Base-by-base conservation (phyloP, 257 asterid genomes). In the Paraleonurus japonicus region DNA sequence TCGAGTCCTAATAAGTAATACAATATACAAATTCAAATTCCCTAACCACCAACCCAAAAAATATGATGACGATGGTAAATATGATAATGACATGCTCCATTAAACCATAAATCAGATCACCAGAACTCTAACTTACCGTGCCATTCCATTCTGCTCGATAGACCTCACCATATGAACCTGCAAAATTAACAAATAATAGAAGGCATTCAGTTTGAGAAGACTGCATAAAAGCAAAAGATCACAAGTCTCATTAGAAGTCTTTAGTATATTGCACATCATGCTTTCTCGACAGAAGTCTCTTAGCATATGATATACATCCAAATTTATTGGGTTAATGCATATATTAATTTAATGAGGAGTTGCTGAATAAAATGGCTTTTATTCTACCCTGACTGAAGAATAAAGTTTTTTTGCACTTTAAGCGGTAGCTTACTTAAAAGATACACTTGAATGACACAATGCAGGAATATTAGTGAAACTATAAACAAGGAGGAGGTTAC, bases 81-180 rank as follows among this genome's bases (percentile, higher is more conserved):
- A 32, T 41, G 57, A 67, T 16, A 35, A 33, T 75, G 68, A 58
- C 27, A 19, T 70, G 39, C 57, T 62, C 62, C 22, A 20, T 50
- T 13, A 60, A 39, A 62, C 61, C 47, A 65, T 33, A 73, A 22
- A 74, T 41, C 63, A 71, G 75, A 78, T 39, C 10, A 72, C 33
- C 51, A 62, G 76, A 39, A 62, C 35, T 20, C 50, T 65, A 53
- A 78, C 96, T 74, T 80, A 90, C 97, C 59, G 96, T 93, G 83
- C 96, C 92, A 81, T 90, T 93, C 96, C 97, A 93, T 69, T 90
- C 98, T 70, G 88, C 89, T 61, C 92, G 89, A 78, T 90, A 87
- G 73, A 93, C 98, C 88, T 93, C 97, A n/a, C 98, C 97, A 75
- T 75, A 93, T 81, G 98, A 93, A 32, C 99, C 98, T 93, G 87